Percentiles rank a stretch among this genome's conserved stretches.
phyloP scores from a whole-genome alignment of 768 basidiomycete genomes.

The Leucosporidium yakuticum region DNA sequence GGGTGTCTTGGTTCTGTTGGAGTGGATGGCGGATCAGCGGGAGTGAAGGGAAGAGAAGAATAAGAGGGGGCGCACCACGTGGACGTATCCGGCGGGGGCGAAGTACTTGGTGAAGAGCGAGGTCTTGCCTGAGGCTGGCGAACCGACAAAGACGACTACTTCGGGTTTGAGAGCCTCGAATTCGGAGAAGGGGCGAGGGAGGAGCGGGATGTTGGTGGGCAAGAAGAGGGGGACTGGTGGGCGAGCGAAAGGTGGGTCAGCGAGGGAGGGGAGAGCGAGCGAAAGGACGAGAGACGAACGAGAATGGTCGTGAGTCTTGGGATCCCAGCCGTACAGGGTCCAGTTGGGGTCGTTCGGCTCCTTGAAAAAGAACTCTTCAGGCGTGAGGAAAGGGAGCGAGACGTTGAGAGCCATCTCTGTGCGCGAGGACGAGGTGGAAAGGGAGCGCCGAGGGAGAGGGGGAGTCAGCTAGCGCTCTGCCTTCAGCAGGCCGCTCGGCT shows the following conservation, averaged over 20 bases:
- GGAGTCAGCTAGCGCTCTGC: too few relatives aligned
- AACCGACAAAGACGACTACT: conserved; percentile 59
- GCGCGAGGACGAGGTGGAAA: background rate
- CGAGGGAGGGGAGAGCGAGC: background rate
- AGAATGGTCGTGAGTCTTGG: conserved; percentile 14
- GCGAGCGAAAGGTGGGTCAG: conserved; percentile 10
- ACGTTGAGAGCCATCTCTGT: conserved; percentile 33
- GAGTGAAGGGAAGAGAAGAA: background rate
- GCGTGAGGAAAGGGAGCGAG: conserved; percentile 35
- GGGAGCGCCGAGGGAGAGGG: background rate
- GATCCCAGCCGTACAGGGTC: conserved; percentile 16
- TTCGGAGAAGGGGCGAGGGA: conserved; percentile 3
- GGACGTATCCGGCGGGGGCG: conserved; percentile 59
- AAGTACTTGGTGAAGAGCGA: conserved; percentile 71
- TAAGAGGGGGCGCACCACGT: conserved; percentile 50
- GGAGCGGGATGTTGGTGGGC: conserved; percentile 50
- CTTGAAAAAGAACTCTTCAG: conserved; percentile 37
- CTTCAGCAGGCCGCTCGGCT: background rate
- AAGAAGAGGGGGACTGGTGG: conserved; percentile 52
- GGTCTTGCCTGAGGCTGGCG: conserved; percentile 69
- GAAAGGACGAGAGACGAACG: background rate
- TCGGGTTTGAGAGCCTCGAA: conserved; percentile 38
- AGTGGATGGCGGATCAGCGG: too few relatives aligned
- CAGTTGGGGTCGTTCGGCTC: background rate
- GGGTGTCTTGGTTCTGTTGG: conserved; percentile 43